Conservation (phyloP, 805 yeast species). For the Spathaspora passalidarum region DNA sequence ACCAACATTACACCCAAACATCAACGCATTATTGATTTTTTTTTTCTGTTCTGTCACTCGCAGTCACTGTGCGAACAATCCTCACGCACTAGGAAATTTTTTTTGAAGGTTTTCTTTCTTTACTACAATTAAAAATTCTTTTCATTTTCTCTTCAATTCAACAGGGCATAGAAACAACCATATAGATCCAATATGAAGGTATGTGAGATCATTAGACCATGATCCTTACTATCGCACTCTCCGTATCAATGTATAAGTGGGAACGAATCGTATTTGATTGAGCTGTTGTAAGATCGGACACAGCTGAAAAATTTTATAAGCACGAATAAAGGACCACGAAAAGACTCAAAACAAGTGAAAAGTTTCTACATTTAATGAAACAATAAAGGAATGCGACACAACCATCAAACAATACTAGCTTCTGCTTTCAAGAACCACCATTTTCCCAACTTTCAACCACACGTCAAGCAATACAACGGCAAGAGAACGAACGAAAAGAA, state of each 20-base stretch:
- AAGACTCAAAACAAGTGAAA: too few relatives aligned
- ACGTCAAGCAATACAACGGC: too few relatives aligned
- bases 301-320: background rate
- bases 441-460: background rate
- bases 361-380: too few relatives aligned
- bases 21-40: background rate
- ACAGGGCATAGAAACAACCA: slow-evolving; percentile 23
- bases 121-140: slow-evolving; percentile 1
- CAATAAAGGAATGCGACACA: too few relatives aligned
- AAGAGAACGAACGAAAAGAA: too few relatives aligned
- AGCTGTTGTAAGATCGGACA: background rate
- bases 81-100: slow-evolving; percentile 4
- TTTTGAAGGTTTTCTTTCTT: slow-evolving; percentile 1
- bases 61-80: background rate
- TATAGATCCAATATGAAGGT: slow-evolving; percentile 44
- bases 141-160: slow-evolving; percentile 5
- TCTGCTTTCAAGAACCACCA: background rate
- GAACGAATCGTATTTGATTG: background rate
- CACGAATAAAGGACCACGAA: too few relatives aligned
- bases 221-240: background rate
- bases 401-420: background rate
- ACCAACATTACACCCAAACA: background rate
- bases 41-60: background rate
- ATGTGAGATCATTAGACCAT: slow-evolving; percentile 20
- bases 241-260: background rate